Conservation (phyloP, 1,139 yeast genomes). For the Tardiomyces digboiensis region DNA sequence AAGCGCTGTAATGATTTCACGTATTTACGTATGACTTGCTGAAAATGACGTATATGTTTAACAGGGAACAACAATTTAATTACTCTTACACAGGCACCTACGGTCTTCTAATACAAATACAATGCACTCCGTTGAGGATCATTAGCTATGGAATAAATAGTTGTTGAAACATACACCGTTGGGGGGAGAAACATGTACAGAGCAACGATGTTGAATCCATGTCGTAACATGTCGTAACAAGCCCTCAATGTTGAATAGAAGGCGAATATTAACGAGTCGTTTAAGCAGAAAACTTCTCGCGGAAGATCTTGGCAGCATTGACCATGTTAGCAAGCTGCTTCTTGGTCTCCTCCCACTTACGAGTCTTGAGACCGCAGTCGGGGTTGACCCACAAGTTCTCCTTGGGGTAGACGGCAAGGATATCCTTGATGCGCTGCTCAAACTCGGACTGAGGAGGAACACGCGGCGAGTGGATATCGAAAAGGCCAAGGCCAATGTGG, state of each 20-base stretch:
- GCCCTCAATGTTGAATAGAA: slow-evolving; percentile 1
- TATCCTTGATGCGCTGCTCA: slow-evolving; percentile 85
- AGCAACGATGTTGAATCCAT: slow-evolving; percentile 1
- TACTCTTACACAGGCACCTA: too few relatives aligned
- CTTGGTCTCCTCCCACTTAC: slow-evolving; percentile 91
- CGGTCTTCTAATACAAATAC: too few relatives aligned
- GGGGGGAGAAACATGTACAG: background rate
- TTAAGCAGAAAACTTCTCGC: slow-evolving; percentile 38
- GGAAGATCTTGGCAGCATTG: slow-evolving; percentile 95
- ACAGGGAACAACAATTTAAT: too few relatives aligned
- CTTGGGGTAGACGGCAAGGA: slow-evolving; percentile 95
- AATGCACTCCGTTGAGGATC: slow-evolving; percentile 3
- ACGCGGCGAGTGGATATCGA: slow-evolving; percentile 99
- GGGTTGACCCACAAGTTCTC: slow-evolving; percentile 99
- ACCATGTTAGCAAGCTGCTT: slow-evolving; percentile 89
- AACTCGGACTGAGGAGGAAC: slow-evolving; percentile 97
- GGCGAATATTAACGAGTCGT: slow-evolving; percentile 1
- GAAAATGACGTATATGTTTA: too few relatives aligned
- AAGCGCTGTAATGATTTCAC: too few relatives aligned
- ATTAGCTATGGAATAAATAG: slow-evolving; percentile 1
- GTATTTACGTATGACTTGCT: too few relatives aligned
- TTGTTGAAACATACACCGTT: slow-evolving; percentile 3
- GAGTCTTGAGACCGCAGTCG: slow-evolving; percentile 99
- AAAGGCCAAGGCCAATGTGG: slow-evolving; percentile 98
- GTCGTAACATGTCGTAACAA: slow-evolving; percentile 1